A percentile compares a stretch with the other conserved stretches of the same genome.
These are phyloP conservation scores for Chlorella sp. DNA, from an alignment of 139 green algal genomes.

Conservation along the genomic window DNA sequence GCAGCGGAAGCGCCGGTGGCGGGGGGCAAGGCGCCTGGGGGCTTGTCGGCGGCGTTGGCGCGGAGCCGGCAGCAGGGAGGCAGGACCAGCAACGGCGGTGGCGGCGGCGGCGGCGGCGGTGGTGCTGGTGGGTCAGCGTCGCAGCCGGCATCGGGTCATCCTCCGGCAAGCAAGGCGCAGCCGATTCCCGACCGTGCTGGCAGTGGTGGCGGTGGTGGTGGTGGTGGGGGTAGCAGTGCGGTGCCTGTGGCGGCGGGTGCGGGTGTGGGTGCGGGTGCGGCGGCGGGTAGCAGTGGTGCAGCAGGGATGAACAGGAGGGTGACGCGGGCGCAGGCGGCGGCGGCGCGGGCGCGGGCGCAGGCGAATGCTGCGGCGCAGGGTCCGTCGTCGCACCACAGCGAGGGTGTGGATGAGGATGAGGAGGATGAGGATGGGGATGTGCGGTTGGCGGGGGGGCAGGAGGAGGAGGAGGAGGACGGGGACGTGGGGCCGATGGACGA, in stretches of 20 bases:
- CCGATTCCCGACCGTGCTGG: constrained; percentile 29
- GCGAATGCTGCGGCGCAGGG: neutral
- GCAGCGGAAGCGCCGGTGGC: neutral
- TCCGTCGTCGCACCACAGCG: no score
- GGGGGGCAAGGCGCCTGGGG: constrained; percentile 1
- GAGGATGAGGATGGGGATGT: constrained; percentile 13
- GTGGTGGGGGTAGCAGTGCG: neutral
- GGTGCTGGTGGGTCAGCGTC: no score
- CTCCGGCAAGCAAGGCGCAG: constrained; percentile 34
- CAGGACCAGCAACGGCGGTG: no score
- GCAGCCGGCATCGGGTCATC: no score
- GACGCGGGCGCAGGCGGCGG: neutral
- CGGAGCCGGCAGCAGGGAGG: no score
- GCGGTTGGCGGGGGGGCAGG: neutral
- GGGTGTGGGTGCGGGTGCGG: neutral
- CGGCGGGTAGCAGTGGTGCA: no score
- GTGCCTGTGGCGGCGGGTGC: neutral
- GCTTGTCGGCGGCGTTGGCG: no score
- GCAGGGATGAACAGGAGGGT: neutral
- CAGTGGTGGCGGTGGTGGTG: no score
- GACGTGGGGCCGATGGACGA: constrained; percentile 13
- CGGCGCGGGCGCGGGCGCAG: neutral
- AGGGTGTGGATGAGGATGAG: constrained; percentile 18
- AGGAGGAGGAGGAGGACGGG: constrained; percentile 11
- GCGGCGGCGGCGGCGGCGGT: no score